phyloP scores from a whole-genome alignment of 2,329 filamentous ascomycete genomes.

The Dactylellina drechsleri region DNA sequence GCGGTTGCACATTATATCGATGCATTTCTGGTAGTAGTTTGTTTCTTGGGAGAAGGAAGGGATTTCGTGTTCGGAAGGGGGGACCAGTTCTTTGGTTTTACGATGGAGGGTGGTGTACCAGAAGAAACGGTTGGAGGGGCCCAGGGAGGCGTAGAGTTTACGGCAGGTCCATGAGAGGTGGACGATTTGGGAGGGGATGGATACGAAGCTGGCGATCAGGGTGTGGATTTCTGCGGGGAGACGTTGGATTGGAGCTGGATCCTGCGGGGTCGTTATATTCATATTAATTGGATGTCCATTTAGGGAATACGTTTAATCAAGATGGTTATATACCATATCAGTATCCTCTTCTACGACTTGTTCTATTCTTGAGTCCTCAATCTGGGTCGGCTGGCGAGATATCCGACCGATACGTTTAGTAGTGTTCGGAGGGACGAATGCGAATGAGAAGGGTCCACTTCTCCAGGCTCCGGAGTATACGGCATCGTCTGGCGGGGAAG shows the following conservation, averaged over 20 bases:
- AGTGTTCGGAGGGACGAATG: constrained; percentile 15
- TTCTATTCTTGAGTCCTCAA: not conserved
- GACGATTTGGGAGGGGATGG: constrained; percentile 16
- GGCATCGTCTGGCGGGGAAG: not conserved
- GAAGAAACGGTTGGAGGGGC: constrained; percentile 35
- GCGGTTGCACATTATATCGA: constrained; percentile 43
- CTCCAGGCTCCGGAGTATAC: not conserved
- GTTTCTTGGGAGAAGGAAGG: constrained; percentile 2
- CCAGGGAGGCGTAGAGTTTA: constrained; percentile 31
- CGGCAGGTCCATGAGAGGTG: constrained; percentile 42
- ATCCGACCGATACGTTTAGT: not conserved
- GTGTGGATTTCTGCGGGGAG: constrained; percentile 49
- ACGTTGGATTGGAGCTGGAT: constrained; percentile 18
- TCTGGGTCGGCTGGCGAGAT: constrained; percentile 4
- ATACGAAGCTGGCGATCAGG: constrained; percentile 24
- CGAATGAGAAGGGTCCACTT: constrained; percentile 33
- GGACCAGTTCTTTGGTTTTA: not conserved
- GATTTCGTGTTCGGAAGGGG: not conserved
- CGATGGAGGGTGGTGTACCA: constrained; percentile 37
- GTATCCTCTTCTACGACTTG: not conserved
- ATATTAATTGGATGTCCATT: not conserved
- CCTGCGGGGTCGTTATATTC: not conserved
- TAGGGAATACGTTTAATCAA: not conserved
- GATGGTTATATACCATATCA: not conserved
- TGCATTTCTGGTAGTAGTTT: constrained; percentile 39